These are phyloP conservation scores for Talaromyces sp. DNA, from an alignment of 2,329 filamentous ascomycete genomes.

Conservation along the genomic window DNA sequence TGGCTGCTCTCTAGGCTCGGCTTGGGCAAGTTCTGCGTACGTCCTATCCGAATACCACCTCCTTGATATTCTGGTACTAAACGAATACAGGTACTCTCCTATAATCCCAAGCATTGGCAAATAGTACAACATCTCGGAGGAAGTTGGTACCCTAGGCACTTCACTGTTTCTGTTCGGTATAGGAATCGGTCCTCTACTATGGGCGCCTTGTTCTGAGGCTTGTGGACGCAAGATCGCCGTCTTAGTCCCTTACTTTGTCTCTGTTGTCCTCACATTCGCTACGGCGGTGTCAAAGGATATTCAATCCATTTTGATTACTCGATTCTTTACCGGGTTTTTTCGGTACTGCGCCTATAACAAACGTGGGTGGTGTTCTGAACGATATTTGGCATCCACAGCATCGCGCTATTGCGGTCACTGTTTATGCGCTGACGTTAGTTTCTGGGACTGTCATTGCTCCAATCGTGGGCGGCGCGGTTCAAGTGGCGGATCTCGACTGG, in stretches of 20 bases:
- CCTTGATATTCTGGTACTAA: conserved; percentile 45
- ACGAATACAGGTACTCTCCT: conserved; percentile 45
- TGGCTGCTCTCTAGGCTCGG: not conserved
- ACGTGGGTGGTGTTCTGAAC: conserved; percentile 66
- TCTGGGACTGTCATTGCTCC: conserved; percentile 46
- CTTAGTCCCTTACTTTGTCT: conserved; percentile 54
- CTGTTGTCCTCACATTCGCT: not conserved
- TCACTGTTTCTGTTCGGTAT: conserved; percentile 63
- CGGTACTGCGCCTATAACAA: conserved; percentile 64
- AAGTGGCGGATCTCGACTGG: conserved; percentile 44
- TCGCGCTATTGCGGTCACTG: conserved; percentile 33
- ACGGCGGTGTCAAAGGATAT: not conserved
- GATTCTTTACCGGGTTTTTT: conserved; percentile 66
- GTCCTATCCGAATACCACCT: conserved; percentile 31
- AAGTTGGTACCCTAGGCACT: conserved; percentile 54
- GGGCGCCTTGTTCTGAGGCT: conserved; percentile 62
- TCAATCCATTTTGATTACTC: conserved; percentile 22
- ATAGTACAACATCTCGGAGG: conserved; percentile 59
- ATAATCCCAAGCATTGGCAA: conserved; percentile 48
- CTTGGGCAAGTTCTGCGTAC: conserved; percentile 42
- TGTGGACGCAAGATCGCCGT: conserved; percentile 47
- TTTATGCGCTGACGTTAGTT: not conserved
- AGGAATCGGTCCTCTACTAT: conserved; percentile 56
- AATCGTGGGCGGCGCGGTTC: conserved; percentile 52
- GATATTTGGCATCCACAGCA: conserved; percentile 62